Evolutionary conservation across 108 stramenopile genomes (phyloP).

Genomic region (Nannochloropsis gaditana): DNA sequence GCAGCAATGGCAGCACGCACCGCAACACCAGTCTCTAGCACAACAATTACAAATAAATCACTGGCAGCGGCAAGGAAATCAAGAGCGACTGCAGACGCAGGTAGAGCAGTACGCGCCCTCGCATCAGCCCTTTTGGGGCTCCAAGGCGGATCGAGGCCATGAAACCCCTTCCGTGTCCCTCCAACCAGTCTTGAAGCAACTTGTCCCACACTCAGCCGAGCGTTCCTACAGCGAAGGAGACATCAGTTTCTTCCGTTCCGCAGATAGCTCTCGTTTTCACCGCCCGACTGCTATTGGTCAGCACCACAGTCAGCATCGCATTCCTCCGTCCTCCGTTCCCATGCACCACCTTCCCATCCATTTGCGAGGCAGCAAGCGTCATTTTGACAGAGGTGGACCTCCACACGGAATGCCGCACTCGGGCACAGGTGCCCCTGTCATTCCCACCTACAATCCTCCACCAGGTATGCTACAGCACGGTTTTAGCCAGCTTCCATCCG

Average conservation of each 20-base stretch:
- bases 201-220: no score
- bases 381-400: not conserved
- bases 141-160: constrained; percentile 5
- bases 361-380: not conserved
- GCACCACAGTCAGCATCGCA: no score
- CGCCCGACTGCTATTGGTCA: not conserved
- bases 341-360: not conserved
- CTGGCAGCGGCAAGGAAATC: not conserved
- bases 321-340: not conserved
- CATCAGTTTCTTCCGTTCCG: not conserved
- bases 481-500: not conserved
- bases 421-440: constrained; percentile 8
- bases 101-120: not conserved
- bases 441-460: not conserved
- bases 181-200: not conserved
- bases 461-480: not conserved
- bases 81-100: not conserved
- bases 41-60: not conserved
- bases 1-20: constrained; percentile 21
- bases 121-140: not conserved
- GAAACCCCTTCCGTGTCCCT: not conserved
- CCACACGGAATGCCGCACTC: not conserved
- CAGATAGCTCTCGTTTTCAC: not conserved
- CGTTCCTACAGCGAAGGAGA: constrained; percentile 14
- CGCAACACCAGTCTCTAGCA: not conserved